A percentile compares a stretch with the other conserved stretches of the same genome.
Evolutionary conservation across 2,329 filamentous ascomycete genomes (phyloP).

Genomic region (Alternaria triticimaculans): DNA sequence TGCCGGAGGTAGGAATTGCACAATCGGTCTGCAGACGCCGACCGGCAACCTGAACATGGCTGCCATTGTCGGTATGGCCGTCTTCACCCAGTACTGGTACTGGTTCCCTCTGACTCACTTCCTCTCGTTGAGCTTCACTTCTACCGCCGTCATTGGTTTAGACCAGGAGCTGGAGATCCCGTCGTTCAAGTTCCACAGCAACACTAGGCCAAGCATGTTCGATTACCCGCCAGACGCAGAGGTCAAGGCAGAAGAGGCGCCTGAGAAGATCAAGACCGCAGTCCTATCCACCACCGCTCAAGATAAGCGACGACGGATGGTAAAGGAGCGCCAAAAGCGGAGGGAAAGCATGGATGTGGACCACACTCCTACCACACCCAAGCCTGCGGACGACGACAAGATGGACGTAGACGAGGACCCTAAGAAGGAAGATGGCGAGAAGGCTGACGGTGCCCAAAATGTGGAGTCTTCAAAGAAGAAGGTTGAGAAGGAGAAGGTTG

Average conservation of each 20-base stretch:
- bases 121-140: slow-evolving; percentile 93
- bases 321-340: slow-evolving; percentile 88
- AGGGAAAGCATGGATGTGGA: slow-evolving; percentile 97
- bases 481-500: slow-evolving; percentile 92
- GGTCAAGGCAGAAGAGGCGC: slow-evolving; percentile 91
- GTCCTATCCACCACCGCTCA: slow-evolving; percentile 96
- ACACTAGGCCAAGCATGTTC: slow-evolving; percentile 91
- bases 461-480: slow-evolving; percentile 79
- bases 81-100: slow-evolving; percentile 99
- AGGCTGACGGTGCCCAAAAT: slow-evolving; percentile 60
- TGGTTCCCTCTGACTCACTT: slow-evolving; percentile 99
- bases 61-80: slow-evolving; percentile 95
- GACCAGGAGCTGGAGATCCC: slow-evolving; percentile 94
- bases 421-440: slow-evolving; percentile 52
- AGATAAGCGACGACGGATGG: slow-evolving; percentile 91
- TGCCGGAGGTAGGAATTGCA: slow-evolving; percentile 96
- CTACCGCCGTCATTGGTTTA: slow-evolving; percentile 92
- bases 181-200: slow-evolving; percentile 93
- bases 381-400: slow-evolving; percentile 73
- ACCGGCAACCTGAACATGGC: slow-evolving; percentile 99
- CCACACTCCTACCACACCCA: slow-evolving; percentile 75
- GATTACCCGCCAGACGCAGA: slow-evolving; percentile 98
- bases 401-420: slow-evolving; percentile 73
- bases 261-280: slow-evolving; percentile 91
- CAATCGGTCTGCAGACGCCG: slow-evolving; percentile 95